Percentiles rank a stretch among this genome's conserved stretches.
Evolutionary conservation across 208 protist genomes (phyloP).

Genomic region (Kentomonas sorsogonicus): DNA sequence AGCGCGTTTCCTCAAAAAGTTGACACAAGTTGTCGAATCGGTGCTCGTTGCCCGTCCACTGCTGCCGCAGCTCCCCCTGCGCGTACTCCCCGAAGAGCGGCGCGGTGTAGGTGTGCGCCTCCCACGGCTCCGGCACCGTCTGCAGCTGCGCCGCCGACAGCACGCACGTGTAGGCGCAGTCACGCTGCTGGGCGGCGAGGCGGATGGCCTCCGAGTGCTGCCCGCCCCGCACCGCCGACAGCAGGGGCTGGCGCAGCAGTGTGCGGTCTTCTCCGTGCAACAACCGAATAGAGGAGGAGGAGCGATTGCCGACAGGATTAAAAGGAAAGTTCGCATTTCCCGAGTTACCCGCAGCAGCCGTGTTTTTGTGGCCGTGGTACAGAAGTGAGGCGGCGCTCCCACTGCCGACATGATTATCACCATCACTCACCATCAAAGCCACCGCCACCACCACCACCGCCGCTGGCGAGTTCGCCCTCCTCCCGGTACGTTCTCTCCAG

Average conservation of each 20-base stretch:
- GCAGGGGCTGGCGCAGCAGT: constrained; percentile 62
- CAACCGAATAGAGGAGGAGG: no score
- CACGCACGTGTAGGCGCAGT: constrained; percentile 73
- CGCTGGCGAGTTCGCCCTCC: constrained; percentile 17
- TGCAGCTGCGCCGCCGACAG: constrained; percentile 75
- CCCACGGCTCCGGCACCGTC: constrained; percentile 70
- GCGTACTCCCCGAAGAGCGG: constrained; percentile 85
- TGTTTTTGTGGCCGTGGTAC: no score
- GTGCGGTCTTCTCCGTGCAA: constrained; percentile 48
- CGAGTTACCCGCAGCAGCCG: no score
- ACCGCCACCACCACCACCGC: constrained; percentile 13
- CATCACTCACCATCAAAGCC: no score
- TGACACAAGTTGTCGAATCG: constrained; percentile 70
- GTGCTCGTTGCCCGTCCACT: constrained; percentile 64
- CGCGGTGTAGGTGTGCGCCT: constrained; percentile 39
- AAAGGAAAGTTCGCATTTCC: no score
- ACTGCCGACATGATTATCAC: no score
- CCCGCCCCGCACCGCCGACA: constrained; percentile 63
- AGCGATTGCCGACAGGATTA: no score
- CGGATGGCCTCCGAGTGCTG: constrained; percentile 59
- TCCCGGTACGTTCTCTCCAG: constrained; percentile 60
- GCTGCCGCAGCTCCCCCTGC: constrained; percentile 38
- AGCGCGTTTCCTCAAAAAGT: constrained; percentile 64
- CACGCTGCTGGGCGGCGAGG: constrained; percentile 33
- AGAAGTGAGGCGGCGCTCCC: no score